These are phyloP conservation scores for Aspergillaceae sp. DNA, from an alignment of 2,329 filamentous ascomycete species.

Conservation along the genomic window DNA sequence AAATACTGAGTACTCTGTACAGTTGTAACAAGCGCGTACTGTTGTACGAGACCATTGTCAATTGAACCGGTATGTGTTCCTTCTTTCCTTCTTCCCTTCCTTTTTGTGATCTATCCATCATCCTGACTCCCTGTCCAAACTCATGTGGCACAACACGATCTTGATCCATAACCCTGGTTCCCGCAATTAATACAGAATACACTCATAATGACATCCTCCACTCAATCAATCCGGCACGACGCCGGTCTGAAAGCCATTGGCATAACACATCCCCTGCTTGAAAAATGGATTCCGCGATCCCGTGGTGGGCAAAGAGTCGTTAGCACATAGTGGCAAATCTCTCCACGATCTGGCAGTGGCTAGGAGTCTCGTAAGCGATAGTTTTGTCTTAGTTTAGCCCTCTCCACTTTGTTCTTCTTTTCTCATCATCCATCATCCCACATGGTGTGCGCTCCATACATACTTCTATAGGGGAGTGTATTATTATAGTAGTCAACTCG, in stretches of 20 bases:
- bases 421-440: neutral
- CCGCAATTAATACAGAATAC: neutral
- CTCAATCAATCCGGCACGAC: conserved; percentile 9
- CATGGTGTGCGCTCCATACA: neutral
- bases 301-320: conserved; percentile 5
- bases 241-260: neutral
- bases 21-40: too few relatives aligned
- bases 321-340: conserved; percentile 13
- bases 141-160: neutral
- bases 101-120: neutral
- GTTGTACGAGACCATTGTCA: too few relatives aligned
- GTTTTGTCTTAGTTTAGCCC: neutral
- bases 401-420: neutral
- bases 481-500: too few relatives aligned
- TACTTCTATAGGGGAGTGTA: too few relatives aligned
- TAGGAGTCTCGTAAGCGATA: conserved; percentile 1
- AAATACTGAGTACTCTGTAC: too few relatives aligned
- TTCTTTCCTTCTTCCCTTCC: neutral
- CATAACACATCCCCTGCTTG: conserved; percentile 4
- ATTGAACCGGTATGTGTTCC: neutral
- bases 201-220: neutral
- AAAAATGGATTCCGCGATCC: conserved; percentile 7
- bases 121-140: neutral
- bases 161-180: neutral
- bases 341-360: conserved; percentile 19